Evolutionary conservation across 2,329 filamentous ascomycete species (phyloP).

Genomic region (Coleophoma cylindrospora): DNA sequence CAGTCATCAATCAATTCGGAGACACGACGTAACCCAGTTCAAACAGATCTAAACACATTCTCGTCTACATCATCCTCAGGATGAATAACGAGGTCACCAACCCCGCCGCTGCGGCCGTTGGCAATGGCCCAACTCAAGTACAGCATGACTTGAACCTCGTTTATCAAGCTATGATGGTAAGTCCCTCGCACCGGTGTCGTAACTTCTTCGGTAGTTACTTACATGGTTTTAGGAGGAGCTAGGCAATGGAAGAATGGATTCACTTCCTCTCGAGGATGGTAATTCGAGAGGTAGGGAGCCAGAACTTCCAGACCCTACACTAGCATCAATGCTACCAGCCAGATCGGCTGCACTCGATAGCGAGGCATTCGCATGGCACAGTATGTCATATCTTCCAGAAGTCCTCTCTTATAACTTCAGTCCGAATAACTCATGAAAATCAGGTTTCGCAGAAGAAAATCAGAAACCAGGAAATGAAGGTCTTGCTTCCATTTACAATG

Average conservation of each 20-base stretch:
- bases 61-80: not conserved
- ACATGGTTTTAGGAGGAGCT: constrained; percentile 4
- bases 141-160: constrained; percentile 3
- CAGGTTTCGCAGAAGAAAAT: too few species aligned
- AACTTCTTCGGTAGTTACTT: not conserved
- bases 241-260: constrained; percentile 4
- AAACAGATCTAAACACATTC: too few species aligned
- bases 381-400: not conserved
- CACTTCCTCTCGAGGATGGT: constrained; percentile 5
- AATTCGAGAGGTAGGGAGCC: not conserved
- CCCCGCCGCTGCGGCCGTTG: not conserved
- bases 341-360: not conserved
- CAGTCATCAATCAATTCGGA: too few species aligned
- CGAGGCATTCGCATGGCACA: not conserved
- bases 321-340: not conserved
- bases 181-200: not conserved
- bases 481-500: too few species aligned
- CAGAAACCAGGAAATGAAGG: too few species aligned
- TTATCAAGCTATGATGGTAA: constrained; percentile 23
- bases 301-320: not conserved
- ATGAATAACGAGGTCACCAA: not conserved
- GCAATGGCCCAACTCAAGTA: not conserved
- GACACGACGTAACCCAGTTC: too few species aligned
- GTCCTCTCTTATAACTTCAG: too few species aligned
- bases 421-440: too few species aligned